Percentiles rank a stretch among this genome's conserved stretches.
Conservation (phyloP, 345 rosid species). For the Sonneratia caseolaris region DNA sequence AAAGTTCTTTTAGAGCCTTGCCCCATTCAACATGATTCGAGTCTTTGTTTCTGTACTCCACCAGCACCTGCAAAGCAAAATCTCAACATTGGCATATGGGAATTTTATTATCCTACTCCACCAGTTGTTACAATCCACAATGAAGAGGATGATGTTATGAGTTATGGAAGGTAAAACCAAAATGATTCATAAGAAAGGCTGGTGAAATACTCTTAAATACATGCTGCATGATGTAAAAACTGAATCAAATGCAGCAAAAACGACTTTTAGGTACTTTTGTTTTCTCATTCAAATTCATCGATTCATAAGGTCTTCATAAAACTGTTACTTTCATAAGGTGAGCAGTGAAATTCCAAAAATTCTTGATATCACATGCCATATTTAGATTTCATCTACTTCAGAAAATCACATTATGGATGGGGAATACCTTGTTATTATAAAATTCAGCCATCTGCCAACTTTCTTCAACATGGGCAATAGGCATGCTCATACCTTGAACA, state of each 20-base stretch:
- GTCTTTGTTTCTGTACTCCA: constrained; percentile 74
- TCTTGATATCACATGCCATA: background rate
- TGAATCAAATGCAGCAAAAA: background rate
- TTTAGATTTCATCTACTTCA: background rate
- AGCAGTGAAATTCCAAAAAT: background rate
- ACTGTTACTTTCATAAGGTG: background rate
- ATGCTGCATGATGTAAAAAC: background rate
- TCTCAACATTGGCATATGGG: constrained; percentile 5
- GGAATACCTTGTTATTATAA: constrained; percentile 82
- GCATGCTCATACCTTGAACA: constrained; percentile 88
- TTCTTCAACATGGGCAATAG: constrained; percentile 93
- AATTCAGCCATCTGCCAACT: constrained; percentile 99
- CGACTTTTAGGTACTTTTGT: background rate
- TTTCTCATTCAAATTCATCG: background rate
- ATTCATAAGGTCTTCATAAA: background rate
- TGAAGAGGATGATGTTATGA: background rate
- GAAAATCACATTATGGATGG: background rate
- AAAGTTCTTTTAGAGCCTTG: constrained; percentile 87
- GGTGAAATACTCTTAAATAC: background rate
- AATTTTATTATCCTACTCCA: background rate
- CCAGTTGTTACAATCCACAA: background rate
- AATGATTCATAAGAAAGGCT: background rate
- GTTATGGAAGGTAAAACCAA: background rate
- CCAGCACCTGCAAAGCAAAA: constrained; percentile 52
- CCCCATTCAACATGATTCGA: constrained; percentile 96